Evolutionary conservation across 1,139 yeast genomes (phyloP).

Genomic region (Yamadazyma triangularis): DNA sequence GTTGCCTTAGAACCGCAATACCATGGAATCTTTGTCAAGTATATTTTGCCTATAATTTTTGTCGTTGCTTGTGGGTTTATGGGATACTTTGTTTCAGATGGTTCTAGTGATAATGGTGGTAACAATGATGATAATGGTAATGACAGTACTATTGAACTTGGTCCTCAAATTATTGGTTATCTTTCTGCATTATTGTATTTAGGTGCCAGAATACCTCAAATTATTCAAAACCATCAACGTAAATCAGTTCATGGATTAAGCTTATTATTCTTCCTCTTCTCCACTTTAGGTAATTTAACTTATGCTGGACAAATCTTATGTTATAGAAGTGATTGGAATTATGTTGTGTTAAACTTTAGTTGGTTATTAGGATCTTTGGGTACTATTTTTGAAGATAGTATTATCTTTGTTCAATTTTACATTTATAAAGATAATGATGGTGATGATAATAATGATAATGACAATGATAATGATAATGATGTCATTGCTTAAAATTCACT

Average conservation of each 20-base stretch:
- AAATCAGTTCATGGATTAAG: conserved; percentile 74
- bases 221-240: conserved; percentile 62
- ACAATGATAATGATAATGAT: no score
- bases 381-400: conserved; percentile 61
- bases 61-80: conserved; percentile 63
- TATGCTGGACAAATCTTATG: conserved; percentile 72
- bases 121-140: conserved; percentile 7
- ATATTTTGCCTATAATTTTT: conserved; percentile 56
- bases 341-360: conserved; percentile 59
- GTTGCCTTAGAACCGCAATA: conserved; percentile 39
- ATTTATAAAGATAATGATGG: conserved; percentile 38
- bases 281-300: conserved; percentile 71
- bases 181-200: conserved; percentile 64
- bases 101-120: conserved; percentile 12
- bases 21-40: conserved; percentile 46
- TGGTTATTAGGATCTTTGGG: conserved; percentile 78
- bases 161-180: conserved; percentile 72
- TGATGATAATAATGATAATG: conserved; percentile 9
- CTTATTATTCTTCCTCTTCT: conserved; percentile 67
- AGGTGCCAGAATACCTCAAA: conserved; percentile 79
- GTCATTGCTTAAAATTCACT: conserved; percentile 3
- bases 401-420: conserved; percentile 64
- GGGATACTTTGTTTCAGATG: conserved; percentile 54
- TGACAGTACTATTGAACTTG: conserved; percentile 28
- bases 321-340: conserved; percentile 57